phyloP scores from a whole-genome alignment of 768 basidiomycete species.

The Glaciozyma antarctica region DNA sequence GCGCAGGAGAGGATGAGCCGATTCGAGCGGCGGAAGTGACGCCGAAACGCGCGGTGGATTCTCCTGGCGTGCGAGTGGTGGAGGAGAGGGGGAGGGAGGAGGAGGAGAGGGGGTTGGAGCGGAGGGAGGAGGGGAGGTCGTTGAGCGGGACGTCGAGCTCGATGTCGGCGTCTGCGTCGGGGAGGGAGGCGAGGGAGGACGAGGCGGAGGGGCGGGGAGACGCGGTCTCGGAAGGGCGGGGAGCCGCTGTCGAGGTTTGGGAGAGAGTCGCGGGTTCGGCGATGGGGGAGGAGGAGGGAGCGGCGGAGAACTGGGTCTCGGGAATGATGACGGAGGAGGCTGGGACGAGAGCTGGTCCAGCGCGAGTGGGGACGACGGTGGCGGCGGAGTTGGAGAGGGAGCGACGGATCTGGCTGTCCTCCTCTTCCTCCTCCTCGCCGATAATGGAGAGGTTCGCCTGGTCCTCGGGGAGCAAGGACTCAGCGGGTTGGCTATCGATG shows the following conservation, averaged over 20 bases:
- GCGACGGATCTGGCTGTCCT: neutral
- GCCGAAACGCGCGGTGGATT: neutral
- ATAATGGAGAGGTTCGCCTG: constrained; percentile 18
- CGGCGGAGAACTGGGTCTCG: constrained; percentile 11
- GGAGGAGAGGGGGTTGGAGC: too few species aligned
- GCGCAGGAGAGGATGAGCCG: neutral
- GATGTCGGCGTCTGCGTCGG: constrained; percentile 23
- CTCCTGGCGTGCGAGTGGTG: neutral
- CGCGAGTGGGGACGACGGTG: neutral
- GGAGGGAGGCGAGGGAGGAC: constrained; percentile 5
- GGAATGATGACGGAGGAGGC: neutral
- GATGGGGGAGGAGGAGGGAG: neutral
- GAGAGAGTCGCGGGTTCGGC: neutral
- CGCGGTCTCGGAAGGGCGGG: neutral
- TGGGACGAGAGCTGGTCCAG: neutral
- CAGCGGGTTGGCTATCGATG: neutral
- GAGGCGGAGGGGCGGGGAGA: neutral
- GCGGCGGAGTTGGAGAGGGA: neutral
- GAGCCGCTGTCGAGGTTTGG: neutral
- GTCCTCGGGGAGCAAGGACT: neutral
- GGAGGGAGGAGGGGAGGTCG: constrained; percentile 17
- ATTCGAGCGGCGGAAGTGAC: neutral
- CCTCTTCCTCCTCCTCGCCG: constrained; percentile 21
- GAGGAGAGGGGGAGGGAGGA: constrained; percentile 1
- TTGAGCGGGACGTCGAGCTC: constrained; percentile 25